These are phyloP conservation scores for Naganishia cerealis DNA, from an alignment of 1,284 basidiomycete genomes.

Conservation along the genomic window DNA sequence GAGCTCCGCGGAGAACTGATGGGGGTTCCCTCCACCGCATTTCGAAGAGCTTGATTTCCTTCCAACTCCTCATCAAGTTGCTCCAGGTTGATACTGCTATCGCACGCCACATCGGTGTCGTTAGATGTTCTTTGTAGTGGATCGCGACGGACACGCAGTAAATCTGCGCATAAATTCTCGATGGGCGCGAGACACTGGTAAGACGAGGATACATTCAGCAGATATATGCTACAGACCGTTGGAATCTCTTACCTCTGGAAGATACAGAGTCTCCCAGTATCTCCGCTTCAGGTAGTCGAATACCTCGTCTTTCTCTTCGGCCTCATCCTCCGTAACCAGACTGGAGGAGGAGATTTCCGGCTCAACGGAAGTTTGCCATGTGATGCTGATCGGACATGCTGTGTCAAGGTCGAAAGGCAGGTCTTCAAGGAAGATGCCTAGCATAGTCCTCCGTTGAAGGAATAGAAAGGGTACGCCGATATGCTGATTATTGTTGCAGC, in stretches of 20 bases:
- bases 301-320: not conserved
- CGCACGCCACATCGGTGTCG: not conserved
- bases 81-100: not conserved
- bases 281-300: conserved; percentile 1
- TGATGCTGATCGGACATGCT: conserved; percentile 19
- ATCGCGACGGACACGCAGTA: conserved; percentile 11
- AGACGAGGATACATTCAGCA: not conserved
- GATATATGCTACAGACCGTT: not conserved
- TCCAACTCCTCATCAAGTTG: not conserved
- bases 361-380: conserved; percentile 12
- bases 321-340: not conserved
- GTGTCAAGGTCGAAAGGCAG: conserved; percentile 18
- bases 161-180: conserved; percentile 8
- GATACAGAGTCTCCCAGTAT: conserved; percentile 29
- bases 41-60: not conserved
- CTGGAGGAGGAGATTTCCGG: not conserved
- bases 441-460: not conserved
- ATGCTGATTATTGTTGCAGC: not conserved
- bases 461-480: not conserved
- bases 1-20: not conserved
- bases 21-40: not conserved
- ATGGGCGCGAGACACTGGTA: conserved; percentile 8
- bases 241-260: conserved; percentile 8
- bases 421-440: not conserved
- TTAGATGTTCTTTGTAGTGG: not conserved